Base-by-base conservation (phyloP, 192 early-diverging fungal species). In the Gigaspora rosea region DNA sequence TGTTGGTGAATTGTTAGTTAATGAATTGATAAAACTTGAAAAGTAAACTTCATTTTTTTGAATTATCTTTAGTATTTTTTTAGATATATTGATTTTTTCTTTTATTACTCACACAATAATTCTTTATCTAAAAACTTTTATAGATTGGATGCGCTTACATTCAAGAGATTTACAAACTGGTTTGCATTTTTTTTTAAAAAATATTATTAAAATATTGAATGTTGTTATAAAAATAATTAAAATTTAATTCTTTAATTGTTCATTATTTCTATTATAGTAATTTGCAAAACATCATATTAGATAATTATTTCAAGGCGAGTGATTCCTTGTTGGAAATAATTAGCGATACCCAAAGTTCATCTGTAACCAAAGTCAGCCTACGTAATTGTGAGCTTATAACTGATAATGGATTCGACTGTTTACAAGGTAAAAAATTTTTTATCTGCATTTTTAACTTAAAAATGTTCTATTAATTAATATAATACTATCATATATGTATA, bases 241-340 rank as follows among this genome's bases (percentile, higher is more conserved):
- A 33, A 4, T 15, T 13, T 63, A 33, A 63, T 63, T 15, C 6
- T 63, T 27, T 13, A 63, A 13, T 15, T 59, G 58, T 59, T 62
- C 33, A 32, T 62, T 7, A 63, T 15, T 33, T 33, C 27, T 41
- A n/a, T n/a, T n/a, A n/a, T n/a, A 63, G 61, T 63, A 27, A 63
- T 63, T 63, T 63, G n/a, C 61, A 63, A 16, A 63, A 63, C 35
- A 63, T 63, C 16, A 63, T 63, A 63, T 63, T 63, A 35, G 61
- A 63, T 32, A 63, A 63, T 16, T 63, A 63, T 63, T 27, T 27
- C 27, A 4, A 33, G 9, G 27, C 61, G 27, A 33, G 20, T 33
- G 61, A 63, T 33, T 63, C 61, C 4, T 32, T 63, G 4, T 63
- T 63, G 27, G 61, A 63, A 63, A 10, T 63, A 33, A 63, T 63